Evolutionary conservation across 2,329 filamentous ascomycete species (phyloP).

Genomic region (Pezicula carpinea): DNA sequence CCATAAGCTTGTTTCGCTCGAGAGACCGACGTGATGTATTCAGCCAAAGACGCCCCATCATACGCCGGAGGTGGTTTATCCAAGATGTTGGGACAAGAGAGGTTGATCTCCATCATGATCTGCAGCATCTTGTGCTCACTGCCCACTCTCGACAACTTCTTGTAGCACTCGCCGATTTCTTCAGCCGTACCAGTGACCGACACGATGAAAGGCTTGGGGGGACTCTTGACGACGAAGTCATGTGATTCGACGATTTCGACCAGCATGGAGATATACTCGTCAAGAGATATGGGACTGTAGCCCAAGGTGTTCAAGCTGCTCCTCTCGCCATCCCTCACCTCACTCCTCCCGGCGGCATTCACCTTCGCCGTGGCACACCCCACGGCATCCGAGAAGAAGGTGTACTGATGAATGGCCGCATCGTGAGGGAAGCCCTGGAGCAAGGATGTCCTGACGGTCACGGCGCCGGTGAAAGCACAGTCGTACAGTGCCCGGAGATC

Average conservation of each 20-base stretch:
- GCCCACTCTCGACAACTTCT: not conserved
- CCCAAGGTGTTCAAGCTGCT: slow-evolving; percentile 66
- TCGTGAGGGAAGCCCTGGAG: slow-evolving; percentile 62
- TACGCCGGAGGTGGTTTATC: slow-evolving; percentile 68
- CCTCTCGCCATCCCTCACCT: slow-evolving; percentile 20
- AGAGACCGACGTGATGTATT: slow-evolving; percentile 44
- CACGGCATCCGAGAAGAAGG: slow-evolving; percentile 53
- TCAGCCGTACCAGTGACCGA: slow-evolving; percentile 62
- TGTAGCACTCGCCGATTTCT: slow-evolving; percentile 54
- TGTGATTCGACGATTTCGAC: slow-evolving; percentile 35
- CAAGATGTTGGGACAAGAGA: slow-evolving; percentile 73
- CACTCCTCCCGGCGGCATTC: slow-evolving; percentile 10
- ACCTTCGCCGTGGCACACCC: slow-evolving; percentile 21
- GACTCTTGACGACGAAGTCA: slow-evolving; percentile 3
- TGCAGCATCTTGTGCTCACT: slow-evolving; percentile 18
- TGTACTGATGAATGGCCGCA: slow-evolving; percentile 54
- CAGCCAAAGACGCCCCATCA: slow-evolving; percentile 41
- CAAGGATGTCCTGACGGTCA: slow-evolving; percentile 69
- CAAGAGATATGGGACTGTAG: slow-evolving; percentile 62
- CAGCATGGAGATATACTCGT: slow-evolving; percentile 55
- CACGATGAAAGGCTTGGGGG: slow-evolving; percentile 58
- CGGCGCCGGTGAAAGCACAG: slow-evolving; percentile 61
- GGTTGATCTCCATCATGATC: slow-evolving; percentile 66
- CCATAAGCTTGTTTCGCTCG: not conserved
- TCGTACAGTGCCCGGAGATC: slow-evolving; percentile 59